Conservation (phyloP, 2,329 filamentous ascomycete genomes). For the Fusarium pseudograminearum region DNA sequence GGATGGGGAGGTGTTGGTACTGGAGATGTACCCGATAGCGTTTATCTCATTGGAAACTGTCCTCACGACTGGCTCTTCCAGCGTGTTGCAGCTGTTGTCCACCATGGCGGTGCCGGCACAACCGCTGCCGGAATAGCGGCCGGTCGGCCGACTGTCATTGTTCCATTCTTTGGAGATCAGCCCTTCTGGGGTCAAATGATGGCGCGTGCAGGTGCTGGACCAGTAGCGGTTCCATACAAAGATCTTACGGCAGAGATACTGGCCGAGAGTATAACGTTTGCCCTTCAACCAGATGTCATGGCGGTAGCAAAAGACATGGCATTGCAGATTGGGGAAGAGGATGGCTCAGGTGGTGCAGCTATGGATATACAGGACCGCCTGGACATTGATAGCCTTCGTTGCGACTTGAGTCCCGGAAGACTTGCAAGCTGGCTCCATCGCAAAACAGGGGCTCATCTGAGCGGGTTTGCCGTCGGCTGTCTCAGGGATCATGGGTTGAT, state of each 20-base stretch:
- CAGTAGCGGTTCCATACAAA: conserved; percentile 68
- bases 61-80: conserved; percentile 76
- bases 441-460: conserved; percentile 65
- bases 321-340: conserved; percentile 64
- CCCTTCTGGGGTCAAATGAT: conserved; percentile 76
- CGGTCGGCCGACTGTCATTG: conserved; percentile 71
- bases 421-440: conserved; percentile 73
- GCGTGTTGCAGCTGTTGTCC: conserved; percentile 68
- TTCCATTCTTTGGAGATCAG: conserved; percentile 75
- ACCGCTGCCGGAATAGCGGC: conserved; percentile 72
- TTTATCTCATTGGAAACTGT: conserved; percentile 73
- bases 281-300: conserved; percentile 63
- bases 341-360: conserved; percentile 64
- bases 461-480: conserved; percentile 70
- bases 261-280: conserved; percentile 64
- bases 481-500: conserved; percentile 67
- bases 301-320: conserved; percentile 58
- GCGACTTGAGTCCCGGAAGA: conserved; percentile 67
- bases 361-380: conserved; percentile 68
- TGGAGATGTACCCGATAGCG: conserved; percentile 59
- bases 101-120: conserved; percentile 75
- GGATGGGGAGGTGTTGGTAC: conserved; percentile 73
- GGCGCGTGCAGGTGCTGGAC: conserved; percentile 70
- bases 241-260: conserved; percentile 68
- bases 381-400: conserved; percentile 66